phyloP scores from a whole-genome alignment of 306 rosid species.

The Gillenia trifoliata region DNA sequence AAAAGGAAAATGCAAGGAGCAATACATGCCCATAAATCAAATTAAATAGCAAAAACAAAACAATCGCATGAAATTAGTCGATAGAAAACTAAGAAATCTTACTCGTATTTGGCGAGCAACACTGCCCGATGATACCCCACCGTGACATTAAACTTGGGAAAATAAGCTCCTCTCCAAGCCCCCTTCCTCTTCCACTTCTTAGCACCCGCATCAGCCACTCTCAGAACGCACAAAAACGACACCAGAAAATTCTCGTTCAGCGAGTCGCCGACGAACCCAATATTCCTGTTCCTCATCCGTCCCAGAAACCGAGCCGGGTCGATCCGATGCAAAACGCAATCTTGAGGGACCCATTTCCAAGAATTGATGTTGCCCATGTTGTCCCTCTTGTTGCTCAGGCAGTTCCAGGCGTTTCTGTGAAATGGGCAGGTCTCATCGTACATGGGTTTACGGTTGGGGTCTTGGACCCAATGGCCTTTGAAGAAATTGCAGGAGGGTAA shows the following conservation, averaged over 20 bases:
- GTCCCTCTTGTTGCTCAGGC: slow-evolving; percentile 69
- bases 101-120: slow-evolving; percentile 73
- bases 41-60: not conserved
- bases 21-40: not conserved
- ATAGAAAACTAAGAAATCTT: slow-evolving; percentile 13
- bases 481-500: slow-evolving; percentile 50
- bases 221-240: slow-evolving; percentile 66
- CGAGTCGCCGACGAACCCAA: slow-evolving; percentile 84
- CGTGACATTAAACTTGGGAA: slow-evolving; percentile 73
- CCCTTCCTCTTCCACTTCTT: slow-evolving; percentile 84
- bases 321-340: slow-evolving; percentile 54
- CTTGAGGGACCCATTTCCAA: slow-evolving; percentile 69
- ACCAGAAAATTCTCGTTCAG: slow-evolving; percentile 79
- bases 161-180: slow-evolving; percentile 90
- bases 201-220: slow-evolving; percentile 66
- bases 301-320: slow-evolving; percentile 58
- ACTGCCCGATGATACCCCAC: slow-evolving; percentile 89
- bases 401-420: slow-evolving; percentile 91
- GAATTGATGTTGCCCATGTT: slow-evolving; percentile 65
- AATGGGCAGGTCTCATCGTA: slow-evolving; percentile 79
- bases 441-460: slow-evolving; percentile 53
- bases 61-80: not conserved
- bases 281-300: slow-evolving; percentile 60
- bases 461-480: slow-evolving; percentile 55
- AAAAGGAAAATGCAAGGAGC: no score